Percentiles rank a stretch among this genome's conserved stretches.
Evolutionary conservation across 2,329 filamentous ascomycete genomes (phyloP).

Genomic region (Paracorniculantispora psalliotae): DNA sequence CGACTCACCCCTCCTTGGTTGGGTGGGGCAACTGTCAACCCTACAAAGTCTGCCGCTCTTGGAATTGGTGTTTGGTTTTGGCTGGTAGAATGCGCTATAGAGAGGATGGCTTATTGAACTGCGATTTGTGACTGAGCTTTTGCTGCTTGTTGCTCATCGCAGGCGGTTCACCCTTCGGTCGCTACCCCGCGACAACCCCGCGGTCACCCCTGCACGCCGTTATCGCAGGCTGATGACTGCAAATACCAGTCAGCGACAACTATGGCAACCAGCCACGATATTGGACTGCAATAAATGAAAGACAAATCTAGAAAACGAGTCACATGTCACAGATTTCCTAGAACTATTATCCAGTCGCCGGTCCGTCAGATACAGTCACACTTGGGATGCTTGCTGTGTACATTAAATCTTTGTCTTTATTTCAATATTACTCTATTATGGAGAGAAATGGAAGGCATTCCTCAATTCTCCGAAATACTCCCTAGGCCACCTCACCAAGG

Average conservation of each 20-base stretch:
- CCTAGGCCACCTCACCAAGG: conserved; percentile 20
- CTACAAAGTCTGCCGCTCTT: background rate
- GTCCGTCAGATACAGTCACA: no score
- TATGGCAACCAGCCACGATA: no score
- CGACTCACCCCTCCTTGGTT: conserved; percentile 6
- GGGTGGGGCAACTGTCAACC: conserved; percentile 7
- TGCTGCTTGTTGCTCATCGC: background rate
- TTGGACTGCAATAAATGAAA: no score
- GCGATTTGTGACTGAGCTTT: background rate
- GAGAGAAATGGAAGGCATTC: no score
- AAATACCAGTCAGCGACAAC: background rate
- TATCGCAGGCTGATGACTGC: conserved; percentile 4
- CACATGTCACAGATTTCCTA: no score
- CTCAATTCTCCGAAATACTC: background rate
- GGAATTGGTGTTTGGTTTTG: background rate
- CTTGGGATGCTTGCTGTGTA: no score
- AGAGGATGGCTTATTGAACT: background rate
- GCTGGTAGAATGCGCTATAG: background rate
- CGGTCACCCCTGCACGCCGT: background rate
- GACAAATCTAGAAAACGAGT: no score
- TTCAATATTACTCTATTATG: no score
- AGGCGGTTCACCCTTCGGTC: background rate
- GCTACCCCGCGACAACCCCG: conserved; percentile 6
- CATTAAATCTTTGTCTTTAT: background rate
- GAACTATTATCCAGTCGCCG: no score